A percentile compares a stretch with the other conserved stretches of the same genome.
These are phyloP conservation scores for Fusarium abutilonis DNA, from an alignment of 2,329 filamentous ascomycete genomes.

Conservation along the genomic window DNA sequence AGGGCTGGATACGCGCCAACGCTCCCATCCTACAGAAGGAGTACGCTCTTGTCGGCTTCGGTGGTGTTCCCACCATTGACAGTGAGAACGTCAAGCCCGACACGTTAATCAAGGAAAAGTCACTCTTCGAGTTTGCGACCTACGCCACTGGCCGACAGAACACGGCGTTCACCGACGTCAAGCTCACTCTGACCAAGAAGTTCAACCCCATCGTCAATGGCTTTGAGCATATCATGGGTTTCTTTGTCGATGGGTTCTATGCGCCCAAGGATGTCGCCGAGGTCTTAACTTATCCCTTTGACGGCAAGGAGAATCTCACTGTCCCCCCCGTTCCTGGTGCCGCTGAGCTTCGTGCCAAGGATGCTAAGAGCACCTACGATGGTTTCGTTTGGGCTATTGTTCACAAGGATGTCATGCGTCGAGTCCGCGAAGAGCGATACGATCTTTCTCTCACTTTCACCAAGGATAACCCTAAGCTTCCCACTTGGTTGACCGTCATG, in stretches of 20 bases:
- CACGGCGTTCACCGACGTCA: slow-evolving; percentile 87
- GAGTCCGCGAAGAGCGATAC: slow-evolving; percentile 90
- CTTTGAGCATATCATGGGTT: slow-evolving; percentile 73
- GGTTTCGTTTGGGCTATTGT: slow-evolving; percentile 95
- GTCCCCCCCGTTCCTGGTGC: slow-evolving; percentile 73
- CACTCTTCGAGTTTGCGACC: slow-evolving; percentile 83
- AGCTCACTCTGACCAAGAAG: slow-evolving; percentile 81
- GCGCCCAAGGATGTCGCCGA: slow-evolving; percentile 78
- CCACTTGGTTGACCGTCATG: slow-evolving; percentile 92
- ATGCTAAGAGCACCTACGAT: slow-evolving; percentile 78
- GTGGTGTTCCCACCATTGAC: slow-evolving; percentile 63
- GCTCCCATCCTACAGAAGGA: slow-evolving; percentile 77
- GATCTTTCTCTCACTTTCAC: slow-evolving; percentile 92
- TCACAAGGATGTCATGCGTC: slow-evolving; percentile 93
- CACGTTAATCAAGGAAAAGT: slow-evolving; percentile 81
- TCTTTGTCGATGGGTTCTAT: slow-evolving; percentile 82
- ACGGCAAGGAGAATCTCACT: slow-evolving; percentile 85
- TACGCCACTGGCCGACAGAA: slow-evolving; percentile 95
- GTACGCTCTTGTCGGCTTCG: slow-evolving; percentile 88
- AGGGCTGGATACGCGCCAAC: slow-evolving; percentile 81
- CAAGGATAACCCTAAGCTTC: slow-evolving; percentile 91
- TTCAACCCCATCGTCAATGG: slow-evolving; percentile 77
- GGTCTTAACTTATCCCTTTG: slow-evolving; percentile 85
- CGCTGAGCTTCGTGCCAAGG: slow-evolving; percentile 62
- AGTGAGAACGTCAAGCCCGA: slow-evolving; percentile 51